Base-by-base conservation (phyloP, 2,329 filamentous ascomycete genomes). In the Penicillium aurantiogriseum region DNA sequence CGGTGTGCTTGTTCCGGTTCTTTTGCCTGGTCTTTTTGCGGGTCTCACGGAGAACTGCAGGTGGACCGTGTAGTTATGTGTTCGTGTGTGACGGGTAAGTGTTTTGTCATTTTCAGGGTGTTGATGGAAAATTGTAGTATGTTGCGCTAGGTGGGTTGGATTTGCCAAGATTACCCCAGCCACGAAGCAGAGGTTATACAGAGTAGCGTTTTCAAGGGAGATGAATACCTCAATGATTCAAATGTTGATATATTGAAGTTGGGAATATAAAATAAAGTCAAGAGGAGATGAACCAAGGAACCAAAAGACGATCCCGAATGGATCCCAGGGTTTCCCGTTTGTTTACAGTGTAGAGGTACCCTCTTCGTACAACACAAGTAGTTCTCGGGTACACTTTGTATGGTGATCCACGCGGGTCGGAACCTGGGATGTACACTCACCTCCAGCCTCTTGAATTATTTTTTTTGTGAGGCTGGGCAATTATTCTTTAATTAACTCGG, bases 21-120 rank as follows among this genome's bases (percentile, higher is more conserved):
- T 27, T 33, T n/a, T 21, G 38, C 27, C 36, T 19, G 45, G 39
- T 44, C 49, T 51, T 33, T 33, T 39, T 45, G 57, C 33, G 49
- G 59, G 59, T 45, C 55, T 55, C 11, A 35, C 50, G 46, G 45
- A 51, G 36, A 55, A 55, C 44, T 46, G 39, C 61, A 54, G 49
- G 48, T 60, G 57, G 59, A 44, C 58, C 54, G 29, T 13, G 56
- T 61, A n/a, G n/a, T n/a, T n/a, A 55, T 59, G 21, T 48, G 54
- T 40, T 43, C 25, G 43, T 54, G 61, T 63, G 62, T 60, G 55
- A 63, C 60, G 48, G 52, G 51, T 21, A 48, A 48, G 52, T 13
- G 38, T 38, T 13, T 44, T 23, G 13, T 23, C 19, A 15, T 23
- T 25, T n/a, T 15, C 9, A 27, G 11, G 31, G 31, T 33, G 31